Conservation (phyloP, 208 protist species). For the Acanthamoeba triangularis region DNA sequence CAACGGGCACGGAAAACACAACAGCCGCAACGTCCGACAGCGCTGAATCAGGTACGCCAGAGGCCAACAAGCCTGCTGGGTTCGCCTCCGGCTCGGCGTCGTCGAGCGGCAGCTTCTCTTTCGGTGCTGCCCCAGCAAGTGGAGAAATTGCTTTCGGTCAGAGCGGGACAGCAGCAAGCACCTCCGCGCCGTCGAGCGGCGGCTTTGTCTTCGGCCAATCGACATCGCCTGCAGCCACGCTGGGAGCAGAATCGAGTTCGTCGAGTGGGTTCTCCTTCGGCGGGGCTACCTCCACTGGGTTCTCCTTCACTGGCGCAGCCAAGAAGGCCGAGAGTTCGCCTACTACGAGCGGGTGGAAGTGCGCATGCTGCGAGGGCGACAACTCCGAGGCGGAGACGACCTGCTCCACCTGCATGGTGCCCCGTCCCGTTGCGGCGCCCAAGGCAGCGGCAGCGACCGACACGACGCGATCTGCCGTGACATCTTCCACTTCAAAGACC, state of each 20-base stretch:
- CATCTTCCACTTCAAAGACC: not conserved
- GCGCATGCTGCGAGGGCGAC: slow-evolving; percentile 22
- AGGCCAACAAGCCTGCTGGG: not conserved
- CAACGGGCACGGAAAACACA: not conserved
- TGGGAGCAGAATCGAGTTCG: too few relatives aligned
- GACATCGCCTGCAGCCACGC: not conserved
- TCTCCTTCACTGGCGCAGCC: not conserved
- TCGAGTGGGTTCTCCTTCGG: not conserved
- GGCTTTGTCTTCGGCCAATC: not conserved
- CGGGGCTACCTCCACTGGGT: not conserved
- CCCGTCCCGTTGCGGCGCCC: not conserved
- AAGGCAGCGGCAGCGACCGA: not conserved
- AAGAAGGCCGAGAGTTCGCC: not conserved
- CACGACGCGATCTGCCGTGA: not conserved
- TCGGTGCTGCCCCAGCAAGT: not conserved
- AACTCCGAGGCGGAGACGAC: not conserved
- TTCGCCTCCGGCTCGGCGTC: not conserved
- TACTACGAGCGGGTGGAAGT: not conserved
- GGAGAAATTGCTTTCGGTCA: not conserved
- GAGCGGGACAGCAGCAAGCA: not conserved
- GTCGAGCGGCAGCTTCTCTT: not conserved
- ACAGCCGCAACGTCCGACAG: not conserved
- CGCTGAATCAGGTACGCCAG: not conserved
- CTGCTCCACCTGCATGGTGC: slow-evolving; percentile 1
- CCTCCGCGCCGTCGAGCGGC: not conserved